Evolutionary conservation across 169 alveolate species (phyloP).

Genomic region (Miamiensis avidus): DNA sequence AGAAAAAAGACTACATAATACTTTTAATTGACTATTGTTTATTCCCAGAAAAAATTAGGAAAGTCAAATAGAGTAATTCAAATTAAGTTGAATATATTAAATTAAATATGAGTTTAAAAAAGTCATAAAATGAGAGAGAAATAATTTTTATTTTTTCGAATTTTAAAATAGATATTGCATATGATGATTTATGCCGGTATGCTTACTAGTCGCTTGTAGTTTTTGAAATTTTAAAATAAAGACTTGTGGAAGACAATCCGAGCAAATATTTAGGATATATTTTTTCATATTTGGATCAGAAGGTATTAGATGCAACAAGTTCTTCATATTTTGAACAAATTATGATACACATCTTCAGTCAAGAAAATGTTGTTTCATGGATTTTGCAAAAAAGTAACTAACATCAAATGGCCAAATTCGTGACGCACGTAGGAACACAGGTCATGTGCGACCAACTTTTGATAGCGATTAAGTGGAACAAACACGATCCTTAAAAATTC

Average conservation of each 20-base stretch:
- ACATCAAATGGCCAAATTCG: neutral
- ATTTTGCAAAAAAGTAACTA: too few relatives aligned
- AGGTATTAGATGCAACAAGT: neutral
- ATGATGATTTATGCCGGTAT: neutral
- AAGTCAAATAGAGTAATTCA: neutral
- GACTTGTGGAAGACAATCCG: neutral
- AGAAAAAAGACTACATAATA: neutral
- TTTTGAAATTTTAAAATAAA: neutral
- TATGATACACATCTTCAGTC: neutral
- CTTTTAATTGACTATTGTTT: neutral
- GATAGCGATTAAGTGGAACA: neutral
- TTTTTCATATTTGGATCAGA: neutral
- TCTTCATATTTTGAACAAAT: neutral
- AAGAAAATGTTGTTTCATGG: neutral
- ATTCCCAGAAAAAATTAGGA: neutral
- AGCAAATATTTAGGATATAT: neutral
- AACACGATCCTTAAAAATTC: too few relatives aligned
- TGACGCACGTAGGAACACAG: neutral
- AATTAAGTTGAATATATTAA: neutral
- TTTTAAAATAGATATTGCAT: neutral
- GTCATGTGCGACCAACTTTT: neutral
- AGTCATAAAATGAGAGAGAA: too few relatives aligned
- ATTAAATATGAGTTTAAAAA: too few relatives aligned
- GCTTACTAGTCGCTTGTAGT: neutral
- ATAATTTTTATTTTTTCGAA: neutral